Base-by-base conservation (phyloP, 331 rosid species). In the Quercus phellos region DNA sequence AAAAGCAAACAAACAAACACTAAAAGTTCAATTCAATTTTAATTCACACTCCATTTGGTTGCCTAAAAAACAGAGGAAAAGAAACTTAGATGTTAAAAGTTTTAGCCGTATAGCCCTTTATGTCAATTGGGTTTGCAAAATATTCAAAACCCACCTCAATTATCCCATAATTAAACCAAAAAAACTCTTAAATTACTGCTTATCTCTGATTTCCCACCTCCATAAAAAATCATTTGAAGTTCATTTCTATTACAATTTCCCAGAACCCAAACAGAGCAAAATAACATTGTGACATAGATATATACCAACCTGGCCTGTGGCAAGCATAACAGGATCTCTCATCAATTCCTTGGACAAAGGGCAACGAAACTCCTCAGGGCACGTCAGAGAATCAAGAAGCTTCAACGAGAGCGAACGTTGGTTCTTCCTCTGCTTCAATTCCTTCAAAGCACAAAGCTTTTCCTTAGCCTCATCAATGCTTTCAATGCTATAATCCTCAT, bases 281-380 rank as follows among this genome's bases (percentile, higher is more conserved):
- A 8, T 8, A 8, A 38, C 46, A 24, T 43, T 7, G 74, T 74
- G 67, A 70, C 64, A 2, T 73, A 70, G 2, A 76, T 9, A 84
- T 93, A 50, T 80, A 92, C 96, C 97, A 85, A 94, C 96, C 97
- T 90, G 89, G 63, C 98, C 97, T 64, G 97, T 84, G 58, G 96
- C 86, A 5, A 92, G 90, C 86, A 92, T 85, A 77, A 94, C 98
- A 73, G 98, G 98, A 90, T 94, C 98, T 90, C 85, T 85, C 98
- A 94, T 94, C 87, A 94, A 79, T 68, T 94, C 98, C 67, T 88
- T 88, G 60, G 97, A 94, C 70, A 94, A 89, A 2, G 98, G 98
- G 32, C 98, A 94, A 21, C 84, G 89, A 76, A 91, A 94, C 76
- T 90, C 96, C 12, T 88, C 90, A 0, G 97, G 97, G 42, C 86